A percentile compares a stretch with the other conserved stretches of the same genome.
phyloP scores from a whole-genome alignment of 2,329 filamentous ascomycete species.

The Aspergillus brunneoviolaceus region DNA sequence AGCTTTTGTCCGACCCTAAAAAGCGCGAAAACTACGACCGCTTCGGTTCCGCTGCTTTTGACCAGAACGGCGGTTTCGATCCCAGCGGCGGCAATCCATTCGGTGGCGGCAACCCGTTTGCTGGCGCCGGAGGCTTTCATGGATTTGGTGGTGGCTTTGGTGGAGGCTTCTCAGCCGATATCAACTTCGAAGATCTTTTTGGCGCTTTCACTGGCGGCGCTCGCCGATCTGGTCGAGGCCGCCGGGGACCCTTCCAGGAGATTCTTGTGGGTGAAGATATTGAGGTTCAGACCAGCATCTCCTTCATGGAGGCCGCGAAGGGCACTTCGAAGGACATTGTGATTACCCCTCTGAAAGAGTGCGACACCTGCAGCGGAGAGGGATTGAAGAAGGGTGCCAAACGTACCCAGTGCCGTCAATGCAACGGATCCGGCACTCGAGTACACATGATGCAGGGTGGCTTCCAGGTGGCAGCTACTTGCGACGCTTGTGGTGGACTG shows the following conservation, averaged over 20 bases:
- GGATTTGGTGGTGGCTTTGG: slow-evolving; percentile 56
- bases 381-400: slow-evolving; percentile 81
- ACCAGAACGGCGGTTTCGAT: slow-evolving; percentile 71
- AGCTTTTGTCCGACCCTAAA: slow-evolving; percentile 85
- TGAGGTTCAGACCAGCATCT: slow-evolving; percentile 88
- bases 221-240: slow-evolving; percentile 52
- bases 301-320: slow-evolving; percentile 94
- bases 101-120: slow-evolving; percentile 51
- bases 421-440: slow-evolving; percentile 80
- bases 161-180: slow-evolving; percentile 72
- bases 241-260: slow-evolving; percentile 73
- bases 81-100: slow-evolving; percentile 57
- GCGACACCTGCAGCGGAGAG: slow-evolving; percentile 77
- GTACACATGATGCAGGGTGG: slow-evolving; percentile 88
- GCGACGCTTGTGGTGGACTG: slow-evolving; percentile 74
- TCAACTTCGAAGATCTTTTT: slow-evolving; percentile 97
- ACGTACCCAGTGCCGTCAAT: slow-evolving; percentile 71
- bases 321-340: slow-evolving; percentile 84
- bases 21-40: slow-evolving; percentile 92
- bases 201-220: slow-evolving; percentile 72
- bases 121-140: slow-evolving; percentile 60
- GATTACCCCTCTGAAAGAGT: slow-evolving; percentile 77
- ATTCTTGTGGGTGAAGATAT: slow-evolving; percentile 93
- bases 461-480: slow-evolving; percentile 95
- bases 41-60: slow-evolving; percentile 77